Conservation (phyloP, 1,139 yeast species). For the Pichia terricola region DNA sequence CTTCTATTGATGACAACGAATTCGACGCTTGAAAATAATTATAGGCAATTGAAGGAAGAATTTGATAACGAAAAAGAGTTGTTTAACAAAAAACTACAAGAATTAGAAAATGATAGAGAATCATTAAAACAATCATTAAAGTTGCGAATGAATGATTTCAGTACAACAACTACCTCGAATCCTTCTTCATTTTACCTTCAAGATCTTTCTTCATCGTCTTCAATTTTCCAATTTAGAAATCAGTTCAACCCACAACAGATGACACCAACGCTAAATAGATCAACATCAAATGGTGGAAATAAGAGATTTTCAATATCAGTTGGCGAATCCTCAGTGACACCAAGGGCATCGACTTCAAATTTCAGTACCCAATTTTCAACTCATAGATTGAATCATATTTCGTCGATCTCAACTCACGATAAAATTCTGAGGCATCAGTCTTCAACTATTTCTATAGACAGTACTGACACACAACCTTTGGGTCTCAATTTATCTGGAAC, state of each 20-base stretch:
- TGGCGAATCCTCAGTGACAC: conserved; percentile 26
- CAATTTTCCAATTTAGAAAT: conserved; percentile 2
- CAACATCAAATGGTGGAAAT: too few species aligned
- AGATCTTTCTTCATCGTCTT: conserved; percentile 20
- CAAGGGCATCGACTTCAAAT: conserved; percentile 17
- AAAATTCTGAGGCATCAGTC: conserved; percentile 15
- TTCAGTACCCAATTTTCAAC: conserved; percentile 9
- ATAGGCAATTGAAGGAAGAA: conserved; percentile 11
- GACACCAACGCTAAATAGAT: too few species aligned
- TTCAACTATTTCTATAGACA: conserved; percentile 11
- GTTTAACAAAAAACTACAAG: conserved; percentile 18
- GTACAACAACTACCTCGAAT: neutral
- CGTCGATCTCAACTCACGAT: conserved; percentile 13
- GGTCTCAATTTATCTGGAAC: conserved; percentile 5
- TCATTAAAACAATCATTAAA: conserved; percentile 13
- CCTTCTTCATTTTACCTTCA: conserved; percentile 20
- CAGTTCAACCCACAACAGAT: conserved; percentile 16
- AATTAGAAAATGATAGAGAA: conserved; percentile 23
- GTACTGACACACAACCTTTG: conserved; percentile 4
- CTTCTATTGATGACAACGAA: conserved; percentile 1
- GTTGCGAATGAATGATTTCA: conserved; percentile 9
- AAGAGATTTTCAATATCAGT: conserved; percentile 18
- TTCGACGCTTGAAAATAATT: conserved; percentile 2
- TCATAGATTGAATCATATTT: conserved; percentile 7
- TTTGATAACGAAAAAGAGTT: conserved; percentile 17